Evolutionary conservation across 2,329 filamentous ascomycete species (phyloP).

Genomic region (Talaromyces sp.): DNA sequence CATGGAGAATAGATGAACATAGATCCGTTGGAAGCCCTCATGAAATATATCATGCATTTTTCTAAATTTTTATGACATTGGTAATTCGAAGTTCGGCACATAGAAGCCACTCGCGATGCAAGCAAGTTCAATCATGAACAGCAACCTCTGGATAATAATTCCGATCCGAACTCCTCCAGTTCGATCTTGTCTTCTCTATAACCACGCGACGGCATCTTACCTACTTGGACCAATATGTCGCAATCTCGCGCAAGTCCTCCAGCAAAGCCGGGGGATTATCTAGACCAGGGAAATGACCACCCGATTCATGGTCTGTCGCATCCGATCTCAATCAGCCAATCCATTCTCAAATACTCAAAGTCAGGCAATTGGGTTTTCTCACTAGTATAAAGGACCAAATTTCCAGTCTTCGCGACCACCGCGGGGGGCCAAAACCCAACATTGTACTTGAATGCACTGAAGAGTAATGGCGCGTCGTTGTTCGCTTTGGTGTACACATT

Average conservation of each 20-base stretch:
- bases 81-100: too few relatives aligned
- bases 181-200: background rate
- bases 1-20: too few relatives aligned
- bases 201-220: background rate
- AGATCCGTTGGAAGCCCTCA: too few relatives aligned
- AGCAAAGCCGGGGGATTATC: background rate
- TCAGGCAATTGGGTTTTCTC: background rate
- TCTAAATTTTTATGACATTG: too few relatives aligned
- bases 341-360: background rate
- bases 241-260: background rate
- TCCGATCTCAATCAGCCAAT: background rate
- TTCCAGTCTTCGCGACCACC: background rate
- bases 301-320: background rate
- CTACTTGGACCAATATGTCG: background rate
- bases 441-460: background rate
- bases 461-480: background rate
- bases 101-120: too few relatives aligned
- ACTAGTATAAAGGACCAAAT: background rate
- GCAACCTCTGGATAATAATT: background rate
- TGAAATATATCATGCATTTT: too few relatives aligned
- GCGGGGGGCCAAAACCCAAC: background rate
- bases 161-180: background rate
- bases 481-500: background rate
- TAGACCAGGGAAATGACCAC: slow-evolving; percentile 1
- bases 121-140: background rate